These are phyloP conservation scores for Arabidopsis lyrata DNA, from an alignment of 441 rosid species.

Conservation along the genomic window DNA sequence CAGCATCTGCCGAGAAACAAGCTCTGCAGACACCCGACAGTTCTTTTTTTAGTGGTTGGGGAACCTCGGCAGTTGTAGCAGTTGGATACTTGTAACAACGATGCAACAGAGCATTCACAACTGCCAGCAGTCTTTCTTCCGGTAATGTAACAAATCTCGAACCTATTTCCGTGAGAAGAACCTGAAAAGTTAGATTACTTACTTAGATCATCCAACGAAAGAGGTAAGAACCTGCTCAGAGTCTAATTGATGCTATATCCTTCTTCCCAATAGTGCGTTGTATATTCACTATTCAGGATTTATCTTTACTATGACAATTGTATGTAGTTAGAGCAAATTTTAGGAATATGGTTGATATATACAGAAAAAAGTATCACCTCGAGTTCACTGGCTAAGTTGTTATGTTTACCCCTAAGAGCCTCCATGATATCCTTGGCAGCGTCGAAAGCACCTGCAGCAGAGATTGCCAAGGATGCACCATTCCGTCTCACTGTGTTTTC, in stretches of 20 bases:
- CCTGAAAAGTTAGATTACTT: slow-evolving; percentile 56
- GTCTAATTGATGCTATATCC: slow-evolving; percentile 14
- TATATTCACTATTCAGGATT: neutral
- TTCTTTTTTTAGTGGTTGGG: slow-evolving; percentile 98
- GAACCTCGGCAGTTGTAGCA: slow-evolving; percentile 98
- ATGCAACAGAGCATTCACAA: slow-evolving; percentile 97
- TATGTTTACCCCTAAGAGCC: slow-evolving; percentile 95
- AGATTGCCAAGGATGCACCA: slow-evolving; percentile 74
- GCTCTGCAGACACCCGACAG: slow-evolving; percentile 99
- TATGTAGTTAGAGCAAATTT: slow-evolving; percentile 7
- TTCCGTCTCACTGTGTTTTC: slow-evolving; percentile 76
- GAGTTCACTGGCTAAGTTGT: slow-evolving; percentile 96
- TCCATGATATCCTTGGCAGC: slow-evolving; percentile 99
- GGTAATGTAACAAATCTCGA: slow-evolving; percentile 97
- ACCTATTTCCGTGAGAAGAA: slow-evolving; percentile 95
- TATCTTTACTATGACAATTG: slow-evolving; percentile 17
- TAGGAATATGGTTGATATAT: neutral
- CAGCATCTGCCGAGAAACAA: slow-evolving; percentile 99
- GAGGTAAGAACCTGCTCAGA: slow-evolving; percentile 10
- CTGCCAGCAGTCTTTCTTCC: slow-evolving; percentile 98
- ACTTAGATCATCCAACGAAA: slow-evolving; percentile 33
- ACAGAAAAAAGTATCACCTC: slow-evolving; percentile 60
- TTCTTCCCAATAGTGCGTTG: slow-evolving; percentile 1
- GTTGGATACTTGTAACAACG: slow-evolving; percentile 99
- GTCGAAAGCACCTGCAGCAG: slow-evolving; percentile 95